A percentile compares a stretch with the other conserved stretches of the same genome.
phyloP scores from a whole-genome alignment of 305 asterid species.

The Plantago coronopus region DNA sequence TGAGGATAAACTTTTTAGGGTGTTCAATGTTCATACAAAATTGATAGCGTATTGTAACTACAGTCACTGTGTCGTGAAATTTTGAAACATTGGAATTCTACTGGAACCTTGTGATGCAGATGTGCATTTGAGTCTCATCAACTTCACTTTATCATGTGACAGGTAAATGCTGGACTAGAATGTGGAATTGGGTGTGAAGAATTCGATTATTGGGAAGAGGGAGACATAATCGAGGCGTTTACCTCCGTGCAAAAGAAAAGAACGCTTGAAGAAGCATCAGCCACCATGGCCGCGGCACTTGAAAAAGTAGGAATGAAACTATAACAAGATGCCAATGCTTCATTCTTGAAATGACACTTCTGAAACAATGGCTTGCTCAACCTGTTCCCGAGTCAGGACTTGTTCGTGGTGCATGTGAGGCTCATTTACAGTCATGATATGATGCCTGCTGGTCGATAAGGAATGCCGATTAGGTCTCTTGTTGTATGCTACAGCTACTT shows the following conservation, averaged over 20 bases:
- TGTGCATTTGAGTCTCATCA: too few species aligned
- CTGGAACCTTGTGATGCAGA: too few species aligned
- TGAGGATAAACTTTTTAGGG: too few species aligned
- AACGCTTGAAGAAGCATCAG: constrained; percentile 97
- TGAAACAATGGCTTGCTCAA: constrained; percentile 15
- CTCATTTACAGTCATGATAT: constrained; percentile 17
- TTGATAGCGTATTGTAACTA: too few species aligned
- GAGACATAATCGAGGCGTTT: constrained; percentile 79
- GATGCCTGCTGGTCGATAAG: constrained; percentile 20
- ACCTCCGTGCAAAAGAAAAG: constrained; percentile 73
- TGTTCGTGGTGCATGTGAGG: constrained; percentile 17
- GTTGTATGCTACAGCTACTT: constrained; percentile 28
- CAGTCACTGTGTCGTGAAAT: too few species aligned
- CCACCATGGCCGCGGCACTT: constrained; percentile 80
- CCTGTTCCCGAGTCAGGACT: constrained; percentile 13
- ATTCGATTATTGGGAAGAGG: constrained; percentile 74
- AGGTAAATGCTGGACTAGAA: constrained; percentile 94
- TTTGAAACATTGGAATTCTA: too few species aligned
- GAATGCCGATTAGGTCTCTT: constrained; percentile 23
- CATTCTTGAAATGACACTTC: constrained; percentile 18
- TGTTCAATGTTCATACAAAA: too few species aligned
- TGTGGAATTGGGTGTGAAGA: constrained; percentile 84
- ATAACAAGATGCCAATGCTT: constrained; percentile 25
- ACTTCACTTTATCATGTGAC: constrained; percentile 20
- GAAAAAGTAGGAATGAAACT: constrained; percentile 46